Base-by-base conservation (phyloP, 306 rosid species). In the Dalbergia cochinchinensis region DNA sequence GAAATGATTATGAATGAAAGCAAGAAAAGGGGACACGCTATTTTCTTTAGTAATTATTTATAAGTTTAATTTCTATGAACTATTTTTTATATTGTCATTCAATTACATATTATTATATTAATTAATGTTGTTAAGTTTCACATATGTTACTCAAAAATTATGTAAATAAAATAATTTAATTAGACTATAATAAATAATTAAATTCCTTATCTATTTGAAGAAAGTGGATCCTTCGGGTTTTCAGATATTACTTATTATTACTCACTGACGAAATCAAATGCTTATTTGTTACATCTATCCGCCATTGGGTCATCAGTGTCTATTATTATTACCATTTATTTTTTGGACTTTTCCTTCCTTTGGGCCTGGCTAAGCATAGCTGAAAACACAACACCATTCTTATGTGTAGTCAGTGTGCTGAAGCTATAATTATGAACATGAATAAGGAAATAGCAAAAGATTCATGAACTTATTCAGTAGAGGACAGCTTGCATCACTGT, bases 391-490 rank as follows among this genome's bases (percentile, higher is more conserved):
- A 42, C 16, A 42, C n/a, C 44, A 22, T 51, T 48, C 7, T 34
- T 11, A 65, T 13, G 41, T 12, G 45, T 64, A 3, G 50, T 6
- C 50, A 19, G 53, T 54, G 67, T 54, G 74, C 19, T 54, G 74
- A 78, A 55, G 57, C 7, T n/a, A 11, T 45, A 69, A 3, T 19
- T 61, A 19, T 76, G 76, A 50, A 58, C 3, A 75, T 37, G 0
- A 69, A 51, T 35, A 69, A 69, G 73, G n/a, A 82, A 76, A 71
- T 72, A 13, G 71, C 65, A 71, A 83, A 77, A 18, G 4, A 54
- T 11, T 71, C 58, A 55, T 64, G 65, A 71, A 45, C 57, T 34
- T 4, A 8, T 13, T 57, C 5, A 76, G 69, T 33, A 65, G 67
- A 50, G 16, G 67, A 68, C 78, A 79, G 65, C 74, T 79, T 61